Evolutionary conservation across 1,139 yeast species (phyloP), one percentile per base, ranked within the genome.

Genomic region (Nakaseomyces delphensis): DNA sequence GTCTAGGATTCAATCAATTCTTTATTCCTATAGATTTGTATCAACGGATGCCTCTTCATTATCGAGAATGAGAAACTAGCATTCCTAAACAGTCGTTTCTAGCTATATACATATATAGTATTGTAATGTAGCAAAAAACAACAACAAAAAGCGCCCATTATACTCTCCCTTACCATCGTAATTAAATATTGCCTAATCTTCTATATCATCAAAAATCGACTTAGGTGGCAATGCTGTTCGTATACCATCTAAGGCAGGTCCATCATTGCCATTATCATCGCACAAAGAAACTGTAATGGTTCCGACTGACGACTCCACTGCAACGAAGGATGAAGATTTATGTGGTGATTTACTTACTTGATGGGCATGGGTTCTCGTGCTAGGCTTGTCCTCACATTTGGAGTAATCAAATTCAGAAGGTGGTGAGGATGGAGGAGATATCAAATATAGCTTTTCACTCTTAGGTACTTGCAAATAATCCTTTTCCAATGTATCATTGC

Each of bases 361-460:
- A 27, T 25, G 45, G 4, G 39, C 28, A 21, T 43, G 44, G 13
- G 49, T 21, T 19, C 45, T 33, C 6, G 48, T 51, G 30, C 55
- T 57, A 4, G 70, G 70, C 7, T 56, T 56, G 25, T 63, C 69
- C 46, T 66, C 70, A 20, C 56, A 54, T 33, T 54, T 54, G 5
- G 62, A 53, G 47, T 58, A 66, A 45, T 65, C 64, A 45, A 66
- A 66, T 27, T 53, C 69, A 2, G 65, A 60, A 3, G 69, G 69
- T 1, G 70, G 70, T 8, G 70, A 66, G 5, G 64, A 58, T 13
- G 70, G 70, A 7, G 70, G 70, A 1, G 69, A 65, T 5, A 66
- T 60, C 39, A 66, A 46, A 44, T 65, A 65, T 56, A 63, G 46
- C 39, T 59, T 54, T 9, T 56, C 51, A 33, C 57, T 48, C 37